These are phyloP conservation scores for Ophiostoma novo-ulmi DNA, from an alignment of 2,329 filamentous ascomycete species.

Conservation along the genomic window DNA sequence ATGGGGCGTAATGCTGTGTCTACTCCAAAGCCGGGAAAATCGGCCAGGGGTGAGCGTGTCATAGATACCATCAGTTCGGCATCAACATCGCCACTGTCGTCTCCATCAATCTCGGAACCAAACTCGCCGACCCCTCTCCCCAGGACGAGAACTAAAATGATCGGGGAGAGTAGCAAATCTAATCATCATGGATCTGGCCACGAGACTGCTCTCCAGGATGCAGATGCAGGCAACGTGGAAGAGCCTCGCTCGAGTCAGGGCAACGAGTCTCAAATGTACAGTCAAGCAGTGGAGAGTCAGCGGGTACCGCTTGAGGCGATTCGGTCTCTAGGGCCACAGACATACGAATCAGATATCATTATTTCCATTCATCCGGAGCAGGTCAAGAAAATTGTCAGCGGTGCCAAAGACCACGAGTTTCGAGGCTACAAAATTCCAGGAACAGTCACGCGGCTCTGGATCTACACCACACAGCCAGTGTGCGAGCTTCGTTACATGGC, in stretches of 20 bases:
- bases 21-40: not conserved
- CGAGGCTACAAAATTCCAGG: slow-evolving; percentile 52
- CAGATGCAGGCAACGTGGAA: not conserved
- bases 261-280: slow-evolving; percentile 22
- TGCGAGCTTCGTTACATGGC: slow-evolving; percentile 57
- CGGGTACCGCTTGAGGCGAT: slow-evolving; percentile 48
- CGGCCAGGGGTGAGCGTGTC: slow-evolving; percentile 28
- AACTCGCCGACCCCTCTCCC: slow-evolving; percentile 29
- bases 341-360: slow-evolving; percentile 50
- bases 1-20: not conserved
- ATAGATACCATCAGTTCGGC: slow-evolving; percentile 26
- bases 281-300: slow-evolving; percentile 44
- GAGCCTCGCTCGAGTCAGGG: not conserved
- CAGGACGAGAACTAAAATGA: not conserved
- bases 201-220: not conserved
- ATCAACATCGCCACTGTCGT: not conserved
- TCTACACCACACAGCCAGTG: slow-evolving; percentile 48
- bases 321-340: slow-evolving; percentile 45
- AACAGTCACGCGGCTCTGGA: slow-evolving; percentile 56
- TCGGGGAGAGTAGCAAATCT: no score
- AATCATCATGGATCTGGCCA: not conserved
- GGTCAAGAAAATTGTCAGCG: slow-evolving; percentile 46
- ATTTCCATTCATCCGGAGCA: slow-evolving; percentile 46
- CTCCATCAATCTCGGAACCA: slow-evolving; percentile 29
- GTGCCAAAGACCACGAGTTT: slow-evolving; percentile 51